Conservation (phyloP, 805 yeast species). For the Saturnispora bothae region DNA sequence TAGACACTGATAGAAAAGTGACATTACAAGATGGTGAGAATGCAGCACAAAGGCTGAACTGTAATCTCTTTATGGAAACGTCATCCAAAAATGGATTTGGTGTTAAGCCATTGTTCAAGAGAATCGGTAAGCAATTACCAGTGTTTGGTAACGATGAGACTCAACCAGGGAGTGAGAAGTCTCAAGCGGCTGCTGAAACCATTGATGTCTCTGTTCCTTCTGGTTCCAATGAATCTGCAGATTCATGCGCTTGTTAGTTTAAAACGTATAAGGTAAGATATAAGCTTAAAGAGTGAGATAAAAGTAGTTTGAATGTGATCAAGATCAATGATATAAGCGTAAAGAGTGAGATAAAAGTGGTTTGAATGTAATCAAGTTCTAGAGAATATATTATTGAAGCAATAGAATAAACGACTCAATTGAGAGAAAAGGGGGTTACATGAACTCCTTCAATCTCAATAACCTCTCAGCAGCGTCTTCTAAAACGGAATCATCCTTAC, state of each 20-base stretch:
- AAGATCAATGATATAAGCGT: no score
- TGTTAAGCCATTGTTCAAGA: slow-evolving; percentile 80
- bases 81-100: slow-evolving; percentile 93
- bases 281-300: no score
- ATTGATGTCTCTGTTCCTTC: slow-evolving; percentile 34
- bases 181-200: slow-evolving; percentile 24
- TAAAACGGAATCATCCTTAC: slow-evolving; percentile 78
- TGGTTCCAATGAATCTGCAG: slow-evolving; percentile 24
- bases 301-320: no score
- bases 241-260: slow-evolving; percentile 32
- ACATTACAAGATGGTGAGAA: slow-evolving; percentile 76
- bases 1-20: slow-evolving; percentile 69
- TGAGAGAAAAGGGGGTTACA: no score
- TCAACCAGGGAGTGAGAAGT: slow-evolving; percentile 17
- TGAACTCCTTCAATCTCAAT: slow-evolving; percentile 33
- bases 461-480: slow-evolving; percentile 75
- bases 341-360: no score
- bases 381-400: no score
- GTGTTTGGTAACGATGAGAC: slow-evolving; percentile 40
- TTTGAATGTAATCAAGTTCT: no score
- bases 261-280: no score
- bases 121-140: slow-evolving; percentile 84
- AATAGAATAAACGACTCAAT: no score
- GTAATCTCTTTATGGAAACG: slow-evolving; percentile 80
- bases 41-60: slow-evolving; percentile 60